Evolutionary conservation across 2,329 filamentous ascomycete species (phyloP).

Genomic region (Lecanoromycetidae sp.): DNA sequence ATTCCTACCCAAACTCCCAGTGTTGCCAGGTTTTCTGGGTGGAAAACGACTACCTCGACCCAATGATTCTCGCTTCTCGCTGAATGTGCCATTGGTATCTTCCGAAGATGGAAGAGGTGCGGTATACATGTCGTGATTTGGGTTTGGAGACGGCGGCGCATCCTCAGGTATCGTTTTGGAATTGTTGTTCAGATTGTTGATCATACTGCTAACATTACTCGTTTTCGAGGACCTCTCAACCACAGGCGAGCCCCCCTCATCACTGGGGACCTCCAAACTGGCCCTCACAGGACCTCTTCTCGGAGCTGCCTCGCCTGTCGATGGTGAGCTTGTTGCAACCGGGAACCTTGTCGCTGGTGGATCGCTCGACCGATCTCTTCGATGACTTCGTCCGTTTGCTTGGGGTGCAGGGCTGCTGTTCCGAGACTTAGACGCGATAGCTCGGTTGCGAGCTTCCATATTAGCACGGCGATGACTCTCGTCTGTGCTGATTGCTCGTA

Average conservation of each 20-base stretch:
- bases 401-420: slow-evolving; percentile 21
- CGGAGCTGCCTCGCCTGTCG: slow-evolving; percentile 37
- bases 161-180: slow-evolving; percentile 11
- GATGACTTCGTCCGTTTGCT: slow-evolving; percentile 43
- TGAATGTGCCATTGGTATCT: slow-evolving; percentile 8
- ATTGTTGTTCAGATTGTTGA: slow-evolving; percentile 20
- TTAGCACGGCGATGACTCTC: slow-evolving; percentile 89
- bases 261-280: slow-evolving; percentile 67
- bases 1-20: slow-evolving; percentile 10
- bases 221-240: slow-evolving; percentile 27
- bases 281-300: slow-evolving; percentile 45
- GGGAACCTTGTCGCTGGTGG: slow-evolving; percentile 69
- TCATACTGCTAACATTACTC: slow-evolving; percentile 20
- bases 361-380: slow-evolving; percentile 65
- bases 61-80: slow-evolving; percentile 10
- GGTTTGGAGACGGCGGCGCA: slow-evolving; percentile 5
- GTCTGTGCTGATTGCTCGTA: slow-evolving; percentile 83
- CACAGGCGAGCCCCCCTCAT: slow-evolving; percentile 36
- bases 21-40: slow-evolving; percentile 8
- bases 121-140: neutral
- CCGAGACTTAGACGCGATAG: slow-evolving; percentile 53
- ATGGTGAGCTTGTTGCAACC: slow-evolving; percentile 54
- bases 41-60: slow-evolving; percentile 12
- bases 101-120: neutral
- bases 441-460: slow-evolving; percentile 84